A percentile compares a stretch with the other conserved stretches of the same genome.
These are phyloP conservation scores for Huiozyma naganishii DNA, from an alignment of 805 yeast species.

Conservation along the genomic window DNA sequence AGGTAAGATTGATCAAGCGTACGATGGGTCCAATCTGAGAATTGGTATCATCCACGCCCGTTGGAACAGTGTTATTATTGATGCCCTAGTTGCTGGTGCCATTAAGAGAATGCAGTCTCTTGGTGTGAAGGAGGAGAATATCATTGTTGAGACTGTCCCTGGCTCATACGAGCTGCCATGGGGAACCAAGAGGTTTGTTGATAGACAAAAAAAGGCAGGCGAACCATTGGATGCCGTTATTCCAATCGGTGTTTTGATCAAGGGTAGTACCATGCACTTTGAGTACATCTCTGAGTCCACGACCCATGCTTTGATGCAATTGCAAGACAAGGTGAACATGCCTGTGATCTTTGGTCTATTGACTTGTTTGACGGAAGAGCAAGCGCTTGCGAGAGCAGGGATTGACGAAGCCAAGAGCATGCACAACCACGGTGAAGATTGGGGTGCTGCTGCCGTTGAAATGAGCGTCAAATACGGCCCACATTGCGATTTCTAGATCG, in stretches of 20 bases:
- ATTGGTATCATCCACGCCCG: constrained; percentile 91
- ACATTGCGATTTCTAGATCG: constrained; percentile 6
- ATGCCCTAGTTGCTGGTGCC: constrained; percentile 73
- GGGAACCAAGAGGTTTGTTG: constrained; percentile 50
- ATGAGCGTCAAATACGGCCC: constrained; percentile 51
- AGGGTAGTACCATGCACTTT: constrained; percentile 96
- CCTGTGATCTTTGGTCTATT: constrained; percentile 92
- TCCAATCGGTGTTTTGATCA: constrained; percentile 89
- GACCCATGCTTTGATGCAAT: constrained; percentile 71
- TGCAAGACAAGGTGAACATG: constrained; percentile 54
- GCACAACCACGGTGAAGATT: constrained; percentile 96
- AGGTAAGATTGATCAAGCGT: constrained; percentile 57
- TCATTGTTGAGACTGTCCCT: constrained; percentile 77
- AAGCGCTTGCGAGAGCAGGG: constrained; percentile 90
- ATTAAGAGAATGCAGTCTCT: constrained; percentile 43
- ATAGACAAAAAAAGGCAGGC: constrained; percentile 33
- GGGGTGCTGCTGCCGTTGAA: constrained; percentile 99
- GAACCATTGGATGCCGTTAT: constrained; percentile 70
- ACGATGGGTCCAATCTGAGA: constrained; percentile 58
- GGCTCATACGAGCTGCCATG: constrained; percentile 92
- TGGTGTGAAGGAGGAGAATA: constrained; percentile 70
- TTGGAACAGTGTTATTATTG: constrained; percentile 78
- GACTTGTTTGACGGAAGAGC: constrained; percentile 89
- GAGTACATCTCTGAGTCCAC: constrained; percentile 92
- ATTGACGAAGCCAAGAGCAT: constrained; percentile 47